Base-by-base conservation (phyloP, 2,329 filamentous ascomycete species). In the Microcyclospora pomicola region DNA sequence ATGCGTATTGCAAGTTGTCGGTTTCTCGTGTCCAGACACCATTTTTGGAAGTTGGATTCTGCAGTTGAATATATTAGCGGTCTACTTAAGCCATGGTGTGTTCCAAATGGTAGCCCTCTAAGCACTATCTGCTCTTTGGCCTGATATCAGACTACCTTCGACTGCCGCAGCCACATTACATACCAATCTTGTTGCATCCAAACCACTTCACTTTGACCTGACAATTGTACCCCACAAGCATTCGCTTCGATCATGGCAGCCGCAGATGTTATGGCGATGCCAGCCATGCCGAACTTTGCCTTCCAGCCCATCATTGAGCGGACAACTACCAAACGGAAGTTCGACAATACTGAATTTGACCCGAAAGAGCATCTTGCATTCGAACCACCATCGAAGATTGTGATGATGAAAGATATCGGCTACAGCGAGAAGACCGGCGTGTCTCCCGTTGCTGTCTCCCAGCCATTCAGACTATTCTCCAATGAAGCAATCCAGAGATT, bases 391-490 rank as follows among this genome's bases (percentile, higher is more conserved):
- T 60, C 66, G 11, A 66, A 69, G 43, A 59, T 72, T 33, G 59
- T 73, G 47, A 71, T 64, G 13, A 80, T 80, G 75, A 65, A 69
- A 48, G 75, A 80, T 27, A 62, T 80, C 36, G 73, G 71, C 2
- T 70, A 72, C 31, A 52, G 64, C 2, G 64, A 72, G 28, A 64
- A 66, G 39, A 64, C 61, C 35, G 77, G 75, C 4, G 65, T 81
- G 16, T 81, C 77, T 1, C 67, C 68, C 1, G 63, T 75, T 35
- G 77, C 75, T 10, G 75, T 78, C 36, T 77, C 75, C 0, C 71
- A 79, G 41, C 75, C 76, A 0, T 81, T 81, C 53, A 64, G 65
- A 3, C 64, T 81, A 15, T 81, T 81, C 56, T 72, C 71, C 9
- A 51, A 65, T 27, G 73, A 77, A 34, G 75, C 76, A 2, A 65